phyloP scores from a whole-genome alignment of 2,329 filamentous ascomycete genomes.

The Ploettnerulaceae sp. region DNA sequence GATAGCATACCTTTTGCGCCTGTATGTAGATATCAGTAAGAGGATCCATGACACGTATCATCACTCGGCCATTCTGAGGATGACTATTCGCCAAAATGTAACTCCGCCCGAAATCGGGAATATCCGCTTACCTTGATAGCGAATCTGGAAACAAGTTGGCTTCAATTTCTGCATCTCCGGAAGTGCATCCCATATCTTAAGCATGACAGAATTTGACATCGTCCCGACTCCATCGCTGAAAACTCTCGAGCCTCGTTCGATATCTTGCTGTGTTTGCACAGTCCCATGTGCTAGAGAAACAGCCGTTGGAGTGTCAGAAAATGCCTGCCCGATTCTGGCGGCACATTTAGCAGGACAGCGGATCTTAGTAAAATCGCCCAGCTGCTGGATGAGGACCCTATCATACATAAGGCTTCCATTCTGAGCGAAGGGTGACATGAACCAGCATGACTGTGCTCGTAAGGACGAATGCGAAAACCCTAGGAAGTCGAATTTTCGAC shows the following conservation, averaged over 20 bases:
- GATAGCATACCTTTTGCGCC: constrained; percentile 75
- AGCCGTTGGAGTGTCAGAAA: constrained; percentile 67
- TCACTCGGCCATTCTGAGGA: background rate
- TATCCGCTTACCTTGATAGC: constrained; percentile 51
- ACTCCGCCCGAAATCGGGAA: too few relatives aligned
- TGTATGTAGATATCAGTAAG: constrained; percentile 28
- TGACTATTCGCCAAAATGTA: background rate
- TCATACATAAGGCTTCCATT: constrained; percentile 33
- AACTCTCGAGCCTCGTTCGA: constrained; percentile 49
- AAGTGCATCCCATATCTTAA: constrained; percentile 54
- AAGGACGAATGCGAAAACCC: constrained; percentile 79
- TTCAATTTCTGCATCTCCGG: constrained; percentile 41
- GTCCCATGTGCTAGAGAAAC: constrained; percentile 42
- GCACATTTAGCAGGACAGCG: constrained; percentile 52
- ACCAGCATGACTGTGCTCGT: constrained; percentile 67
- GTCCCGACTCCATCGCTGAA: constrained; percentile 81
- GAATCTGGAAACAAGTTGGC: constrained; percentile 69
- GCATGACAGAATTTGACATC: constrained; percentile 56
- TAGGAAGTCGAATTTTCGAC: constrained; percentile 59
- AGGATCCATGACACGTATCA: background rate
- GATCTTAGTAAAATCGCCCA: constrained; percentile 49
- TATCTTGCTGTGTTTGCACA: constrained; percentile 43
- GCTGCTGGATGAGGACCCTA: constrained; percentile 38
- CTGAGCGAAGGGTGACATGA: constrained; percentile 45
- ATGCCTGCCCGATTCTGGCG: constrained; percentile 59